Evolutionary conservation across 106 monocot species (phyloP), one percentile per base, ranked within the genome.

Genomic region (Narthecium ossifragum): DNA sequence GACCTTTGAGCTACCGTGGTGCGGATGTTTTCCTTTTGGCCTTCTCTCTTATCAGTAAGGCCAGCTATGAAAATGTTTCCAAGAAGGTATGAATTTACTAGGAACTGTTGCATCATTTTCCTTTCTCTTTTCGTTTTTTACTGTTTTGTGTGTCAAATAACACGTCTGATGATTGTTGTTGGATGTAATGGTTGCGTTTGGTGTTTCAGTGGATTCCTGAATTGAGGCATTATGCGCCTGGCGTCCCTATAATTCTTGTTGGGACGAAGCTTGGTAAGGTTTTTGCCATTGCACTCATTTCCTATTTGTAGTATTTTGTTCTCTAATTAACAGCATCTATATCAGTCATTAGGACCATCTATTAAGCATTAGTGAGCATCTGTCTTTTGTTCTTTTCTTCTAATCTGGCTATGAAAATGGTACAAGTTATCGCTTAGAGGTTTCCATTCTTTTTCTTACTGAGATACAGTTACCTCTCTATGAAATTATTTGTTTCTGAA

Each of bases 11-110:
- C 49, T 85, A 85, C 53, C 77, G 85, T 67, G 85, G 85, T 5
- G 80, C 85, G 63, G 85, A 85, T 77, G 76, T 85, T 34, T 80
- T 80, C 41, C 55, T 85, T n/a, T 51, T 80, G 25, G 80, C 80
- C 40, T 85, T 85, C 67, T 85, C 85, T 41, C 77, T 80, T 57
- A 85, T 85, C 49, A 85, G 80, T 46, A 80, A 80, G 67, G 85
- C 85, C 63, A 85, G 85, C 64, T 80, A 85, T 61, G 85, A 80
- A 31, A 80, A 85, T 77, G 80, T 85, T 55, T 27, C 80, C 15
- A 80, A 85, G 56, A 85, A 85, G 77, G 85, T 85, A 22, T 3
- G 10, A 67, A 30, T 27, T 28, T 31, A 24, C 24, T 27, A 29
- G 4, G 1, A 54, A 6, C 15, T 28, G 15, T 27, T 24, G 11